Evolutionary conservation across 2,329 filamentous ascomycete species (phyloP), one percentile per base, ranked within the genome.

Genomic region (Alternaria metachromatica): DNA sequence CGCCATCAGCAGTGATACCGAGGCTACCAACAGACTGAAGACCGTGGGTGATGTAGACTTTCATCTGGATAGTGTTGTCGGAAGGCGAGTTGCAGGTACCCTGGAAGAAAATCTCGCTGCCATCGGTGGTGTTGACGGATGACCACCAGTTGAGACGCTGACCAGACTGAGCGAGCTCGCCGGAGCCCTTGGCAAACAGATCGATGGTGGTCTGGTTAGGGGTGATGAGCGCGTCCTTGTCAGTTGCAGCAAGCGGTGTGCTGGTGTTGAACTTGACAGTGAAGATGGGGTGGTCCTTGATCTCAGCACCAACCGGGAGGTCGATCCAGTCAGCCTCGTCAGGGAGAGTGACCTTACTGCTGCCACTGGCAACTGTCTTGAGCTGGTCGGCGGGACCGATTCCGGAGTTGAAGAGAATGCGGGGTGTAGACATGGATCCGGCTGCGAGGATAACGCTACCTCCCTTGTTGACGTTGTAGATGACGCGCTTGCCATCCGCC

Each of bases 361-460:
- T 68, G 18, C 80, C 78, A 53, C 80, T 80, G 55, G 80, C 76
- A 23, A 85, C 84, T 11, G 78, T 81, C 64, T 81, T 72, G 21
- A 85, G 79, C 67, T 84, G 81, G 50, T 81, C 78, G n/a, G 76
- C 72, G 9, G 89, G 89, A 2, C 90, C 91, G 66, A 91, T 92
- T 67, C 90, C 88, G 80, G 87, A 89, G 73, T 89, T 85, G 78
- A 92, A 84, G 1, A 93, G 83, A 55, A 93, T 83, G 75, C 90
- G 90, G 18, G 89, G 85, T 4, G 89, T 89, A 13, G 89, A 89
- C 71, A 92, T 90, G 0, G 90, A 82, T 33, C 90, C 90, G 0
- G 90, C 87, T 12, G 90, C 85, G 25, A 92, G 81, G 63, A 93
- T 84, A 15, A 92, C 89, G 28, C 87, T 86, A 8, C 90, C 90